These are phyloP conservation scores for Vigna reflexopilosa DNA, from an alignment of 306 rosid genomes.

Conservation along the genomic window DNA sequence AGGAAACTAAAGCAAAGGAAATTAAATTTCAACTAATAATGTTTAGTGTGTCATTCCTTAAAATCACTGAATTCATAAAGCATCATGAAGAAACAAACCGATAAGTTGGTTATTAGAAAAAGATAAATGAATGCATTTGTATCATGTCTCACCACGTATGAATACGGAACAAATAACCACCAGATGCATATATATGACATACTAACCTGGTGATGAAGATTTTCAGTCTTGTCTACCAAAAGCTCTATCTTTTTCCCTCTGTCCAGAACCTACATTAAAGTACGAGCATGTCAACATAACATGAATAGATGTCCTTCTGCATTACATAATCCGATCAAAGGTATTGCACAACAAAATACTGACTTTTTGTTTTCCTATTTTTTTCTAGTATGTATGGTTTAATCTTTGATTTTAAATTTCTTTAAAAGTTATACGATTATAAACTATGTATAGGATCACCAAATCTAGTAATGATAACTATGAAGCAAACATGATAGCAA, in stretches of 20 bases:
- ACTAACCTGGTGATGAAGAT: constrained; percentile 90
- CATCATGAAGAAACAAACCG: not conserved
- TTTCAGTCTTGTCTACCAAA: constrained; percentile 96
- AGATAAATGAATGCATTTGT: not conserved
- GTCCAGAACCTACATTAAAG: constrained; percentile 78
- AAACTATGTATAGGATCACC: no score
- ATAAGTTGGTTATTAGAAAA: not conserved
- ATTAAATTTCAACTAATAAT: not conserved
- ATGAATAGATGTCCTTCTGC: constrained; percentile 16
- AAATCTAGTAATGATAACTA: no score
- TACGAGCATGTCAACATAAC: constrained; percentile 47
- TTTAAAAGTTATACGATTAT: no score
- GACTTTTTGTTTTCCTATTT: not conserved
- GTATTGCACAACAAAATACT: not conserved
- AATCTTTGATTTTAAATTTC: not conserved
- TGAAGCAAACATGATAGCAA: no score
- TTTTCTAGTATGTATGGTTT: constrained; percentile 6
- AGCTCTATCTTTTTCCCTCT: constrained; percentile 99
- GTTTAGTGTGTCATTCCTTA: not conserved
- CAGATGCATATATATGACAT: not conserved
- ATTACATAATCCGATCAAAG: constrained; percentile 12
- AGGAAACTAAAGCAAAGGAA: not conserved
- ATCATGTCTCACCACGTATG: not conserved
- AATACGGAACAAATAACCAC: not conserved
- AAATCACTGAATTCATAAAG: constrained; percentile 11